Conservation (phyloP, 2,329 filamentous ascomycete species). For the Aspergillus latus region DNA sequence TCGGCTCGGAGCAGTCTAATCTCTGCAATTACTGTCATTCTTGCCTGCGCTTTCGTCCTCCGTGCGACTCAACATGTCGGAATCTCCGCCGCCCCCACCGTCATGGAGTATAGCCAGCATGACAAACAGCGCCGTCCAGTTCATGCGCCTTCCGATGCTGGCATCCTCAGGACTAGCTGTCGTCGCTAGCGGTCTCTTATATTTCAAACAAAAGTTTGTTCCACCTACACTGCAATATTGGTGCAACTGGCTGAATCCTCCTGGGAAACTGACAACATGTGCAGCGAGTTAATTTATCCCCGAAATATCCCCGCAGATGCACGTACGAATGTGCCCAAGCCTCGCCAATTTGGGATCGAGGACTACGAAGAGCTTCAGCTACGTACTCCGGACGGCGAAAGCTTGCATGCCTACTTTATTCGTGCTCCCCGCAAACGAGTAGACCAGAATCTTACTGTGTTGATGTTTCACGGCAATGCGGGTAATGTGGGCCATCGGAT, state of each 20-base stretch:
- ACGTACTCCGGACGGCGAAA: slow-evolving; percentile 88
- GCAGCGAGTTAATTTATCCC: slow-evolving; percentile 90
- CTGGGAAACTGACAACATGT: slow-evolving; percentile 23
- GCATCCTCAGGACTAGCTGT: slow-evolving; percentile 62
- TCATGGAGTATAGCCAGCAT: slow-evolving; percentile 43
- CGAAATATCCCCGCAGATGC: slow-evolving; percentile 84
- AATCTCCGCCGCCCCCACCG: slow-evolving; percentile 42
- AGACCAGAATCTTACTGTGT: slow-evolving; percentile 72
- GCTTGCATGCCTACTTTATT: slow-evolving; percentile 85
- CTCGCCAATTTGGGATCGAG: slow-evolving; percentile 77
- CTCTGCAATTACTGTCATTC: slow-evolving; percentile 1
- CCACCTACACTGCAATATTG: slow-evolving; percentile 3
- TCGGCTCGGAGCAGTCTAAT: background rate
- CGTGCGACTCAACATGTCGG: slow-evolving; percentile 35
- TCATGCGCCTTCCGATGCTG: slow-evolving; percentile 79
- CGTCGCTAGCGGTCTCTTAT: slow-evolving; percentile 72
- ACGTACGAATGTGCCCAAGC: slow-evolving; percentile 81
- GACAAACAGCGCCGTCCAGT: slow-evolving; percentile 59
- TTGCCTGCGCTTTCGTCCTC: background rate
- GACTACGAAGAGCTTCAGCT: slow-evolving; percentile 91
- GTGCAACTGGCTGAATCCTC: background rate
- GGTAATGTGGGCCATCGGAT: slow-evolving; percentile 95
- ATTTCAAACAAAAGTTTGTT: slow-evolving; percentile 95
- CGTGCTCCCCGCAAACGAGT: slow-evolving; percentile 68
- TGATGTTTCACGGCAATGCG: slow-evolving; percentile 98